phyloP scores from a whole-genome alignment of 2,329 filamentous ascomycete species.

The Aspergillus oerlinghausenensis region DNA sequence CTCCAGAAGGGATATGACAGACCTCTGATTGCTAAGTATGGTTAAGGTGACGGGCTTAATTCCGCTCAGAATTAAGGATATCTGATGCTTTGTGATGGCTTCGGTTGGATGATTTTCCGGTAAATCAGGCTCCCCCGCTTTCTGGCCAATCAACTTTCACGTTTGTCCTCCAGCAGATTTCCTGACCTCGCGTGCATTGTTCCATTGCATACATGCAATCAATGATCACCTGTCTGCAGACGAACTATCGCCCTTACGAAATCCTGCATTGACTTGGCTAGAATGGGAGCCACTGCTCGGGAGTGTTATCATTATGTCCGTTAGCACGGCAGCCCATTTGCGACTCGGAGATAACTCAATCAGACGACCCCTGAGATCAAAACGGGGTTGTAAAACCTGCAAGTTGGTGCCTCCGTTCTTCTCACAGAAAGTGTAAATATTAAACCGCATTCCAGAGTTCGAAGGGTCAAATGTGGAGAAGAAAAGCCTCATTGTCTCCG shows the following conservation, averaged over 20 bases:
- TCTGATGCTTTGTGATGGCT: too few relatives aligned
- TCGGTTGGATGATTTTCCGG: neutral
- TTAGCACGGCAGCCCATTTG: neutral
- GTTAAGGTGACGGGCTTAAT: too few relatives aligned
- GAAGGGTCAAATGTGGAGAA: slow-evolving; percentile 34
- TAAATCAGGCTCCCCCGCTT: neutral
- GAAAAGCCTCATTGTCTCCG: slow-evolving; percentile 29
- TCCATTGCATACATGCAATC: neutral
- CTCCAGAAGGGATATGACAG: too few relatives aligned
- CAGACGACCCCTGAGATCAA: slow-evolving; percentile 18
- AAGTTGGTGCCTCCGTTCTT: slow-evolving; percentile 18
- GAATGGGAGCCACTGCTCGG: neutral
- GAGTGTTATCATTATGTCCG: slow-evolving; percentile 1
- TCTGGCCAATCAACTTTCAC: too few relatives aligned
- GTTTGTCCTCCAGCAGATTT: too few relatives aligned
- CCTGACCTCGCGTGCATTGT: too few relatives aligned
- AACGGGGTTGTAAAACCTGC: slow-evolving; percentile 30
- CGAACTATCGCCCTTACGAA: too few relatives aligned
- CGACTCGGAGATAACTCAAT: neutral
- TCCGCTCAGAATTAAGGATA: neutral
- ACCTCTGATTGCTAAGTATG: too few relatives aligned
- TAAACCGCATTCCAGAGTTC: slow-evolving; percentile 18
- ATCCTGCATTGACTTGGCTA: too few relatives aligned
- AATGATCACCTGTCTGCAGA: neutral
- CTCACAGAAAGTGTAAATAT: neutral